Conservation (phyloP, 768 basidiomycete genomes). For the Lactifluus subvellereus region DNA sequence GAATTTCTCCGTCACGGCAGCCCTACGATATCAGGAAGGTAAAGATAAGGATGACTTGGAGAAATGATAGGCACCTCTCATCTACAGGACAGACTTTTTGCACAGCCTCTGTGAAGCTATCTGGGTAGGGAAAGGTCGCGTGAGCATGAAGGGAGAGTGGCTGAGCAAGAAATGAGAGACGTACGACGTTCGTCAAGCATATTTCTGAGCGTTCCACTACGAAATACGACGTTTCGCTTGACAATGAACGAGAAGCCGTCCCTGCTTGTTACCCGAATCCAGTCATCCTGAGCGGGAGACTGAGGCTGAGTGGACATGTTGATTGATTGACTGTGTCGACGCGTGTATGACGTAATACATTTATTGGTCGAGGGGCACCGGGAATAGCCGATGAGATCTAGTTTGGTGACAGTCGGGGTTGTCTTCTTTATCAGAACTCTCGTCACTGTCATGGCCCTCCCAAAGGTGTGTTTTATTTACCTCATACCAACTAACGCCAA, state of each 20-base stretch:
- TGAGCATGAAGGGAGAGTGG: slow-evolving; percentile 10
- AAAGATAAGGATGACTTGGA: background rate
- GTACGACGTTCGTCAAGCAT: slow-evolving; percentile 62
- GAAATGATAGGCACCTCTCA: slow-evolving; percentile 49
- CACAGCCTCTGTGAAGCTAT: slow-evolving; percentile 68
- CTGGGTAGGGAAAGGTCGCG: slow-evolving; percentile 28
- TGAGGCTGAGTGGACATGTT: slow-evolving; percentile 13
- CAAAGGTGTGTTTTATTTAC: slow-evolving; percentile 39
- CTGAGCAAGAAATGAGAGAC: slow-evolving; percentile 36
- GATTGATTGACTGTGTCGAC: background rate
- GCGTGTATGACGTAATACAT: slow-evolving; percentile 3
- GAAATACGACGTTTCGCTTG: slow-evolving; percentile 63
- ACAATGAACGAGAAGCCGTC: slow-evolving; percentile 84
- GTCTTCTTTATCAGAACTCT: background rate
- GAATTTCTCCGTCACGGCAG: slow-evolving; percentile 76
- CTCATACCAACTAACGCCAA: background rate
- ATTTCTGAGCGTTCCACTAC: slow-evolving; percentile 75
- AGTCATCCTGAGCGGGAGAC: slow-evolving; percentile 38
- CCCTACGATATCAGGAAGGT: slow-evolving; percentile 28
- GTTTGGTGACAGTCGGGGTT: background rate
- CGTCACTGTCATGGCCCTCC: slow-evolving; percentile 39
- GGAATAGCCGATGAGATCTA: slow-evolving; percentile 7
- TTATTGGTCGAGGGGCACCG: background rate
- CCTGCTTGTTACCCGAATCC: slow-evolving; percentile 69
- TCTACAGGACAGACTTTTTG: slow-evolving; percentile 63